Percentiles rank a stretch among this genome's conserved stretches.
phyloP scores from a whole-genome alignment of 2,329 filamentous ascomycete species.

The Shiraia bambusicola region DNA sequence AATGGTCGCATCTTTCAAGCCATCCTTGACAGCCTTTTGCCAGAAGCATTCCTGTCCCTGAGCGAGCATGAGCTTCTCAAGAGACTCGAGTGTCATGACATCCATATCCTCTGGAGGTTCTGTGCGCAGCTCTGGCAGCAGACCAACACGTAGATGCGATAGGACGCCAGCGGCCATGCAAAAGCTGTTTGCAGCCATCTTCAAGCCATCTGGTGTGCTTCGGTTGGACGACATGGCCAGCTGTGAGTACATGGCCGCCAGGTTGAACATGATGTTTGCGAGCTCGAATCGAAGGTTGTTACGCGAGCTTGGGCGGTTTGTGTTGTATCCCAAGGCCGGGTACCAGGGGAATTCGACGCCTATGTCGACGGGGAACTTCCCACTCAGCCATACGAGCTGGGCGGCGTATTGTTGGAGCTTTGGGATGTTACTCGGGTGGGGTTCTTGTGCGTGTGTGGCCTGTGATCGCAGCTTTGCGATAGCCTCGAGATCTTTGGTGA shows the following conservation, averaged over 20 bases:
- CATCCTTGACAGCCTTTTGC: constrained; percentile 94
- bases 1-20: constrained; percentile 87
- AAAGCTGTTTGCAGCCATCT: constrained; percentile 86
- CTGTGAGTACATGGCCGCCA: constrained; percentile 90
- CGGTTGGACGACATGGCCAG: constrained; percentile 80
- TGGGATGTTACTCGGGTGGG: constrained; percentile 80
- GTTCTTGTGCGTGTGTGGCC: constrained; percentile 85
- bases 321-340: constrained; percentile 87
- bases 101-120: constrained; percentile 96
- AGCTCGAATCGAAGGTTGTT: constrained; percentile 79
- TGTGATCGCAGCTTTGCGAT: constrained; percentile 82
- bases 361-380: constrained; percentile 96
- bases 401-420: constrained; percentile 91
- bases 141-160: constrained; percentile 69
- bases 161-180: constrained; percentile 84
- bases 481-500: constrained; percentile 80
- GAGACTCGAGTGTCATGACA: constrained; percentile 75
- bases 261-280: constrained; percentile 89
- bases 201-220: constrained; percentile 77
- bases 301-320: constrained; percentile 66
- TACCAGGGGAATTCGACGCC: constrained; percentile 97
- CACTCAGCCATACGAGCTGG: constrained; percentile 88
- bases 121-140: constrained; percentile 80
- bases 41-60: constrained; percentile 98
- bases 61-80: constrained; percentile 81